Percentiles rank a stretch among this genome's conserved stretches.
These are phyloP conservation scores for Tylopilus intermedius DNA, from an alignment of 768 basidiomycete genomes.

Conservation along the genomic window DNA sequence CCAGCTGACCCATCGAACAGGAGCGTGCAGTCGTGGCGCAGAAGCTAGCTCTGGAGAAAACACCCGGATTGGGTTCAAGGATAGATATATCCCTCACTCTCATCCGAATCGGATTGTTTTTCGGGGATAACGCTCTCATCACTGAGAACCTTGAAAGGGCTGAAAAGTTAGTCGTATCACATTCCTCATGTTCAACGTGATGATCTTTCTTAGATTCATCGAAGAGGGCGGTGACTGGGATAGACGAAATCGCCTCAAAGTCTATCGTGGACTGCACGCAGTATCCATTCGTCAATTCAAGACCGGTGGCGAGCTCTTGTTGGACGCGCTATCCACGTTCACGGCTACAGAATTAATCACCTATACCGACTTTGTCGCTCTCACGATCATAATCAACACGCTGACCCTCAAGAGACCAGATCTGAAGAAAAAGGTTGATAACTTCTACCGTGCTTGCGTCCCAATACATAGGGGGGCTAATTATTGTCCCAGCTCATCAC, in stretches of 20 bases:
- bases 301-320: conserved; percentile 74
- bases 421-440: conserved; percentile 79
- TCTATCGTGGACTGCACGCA: conserved; percentile 84
- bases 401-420: conserved; percentile 77
- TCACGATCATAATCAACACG: conserved; percentile 76
- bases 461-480: neutral
- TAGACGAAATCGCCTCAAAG: conserved; percentile 91
- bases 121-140: conserved; percentile 70
- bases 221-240: conserved; percentile 99
- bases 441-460: neutral
- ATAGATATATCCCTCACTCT: conserved; percentile 92
- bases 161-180: conserved; percentile 55
- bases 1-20: conserved; percentile 34
- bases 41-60: conserved; percentile 82
- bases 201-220: conserved; percentile 53
- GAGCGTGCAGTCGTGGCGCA: conserved; percentile 79
- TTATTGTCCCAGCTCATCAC: conserved; percentile 56
- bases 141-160: conserved; percentile 70
- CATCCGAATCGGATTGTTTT: conserved; percentile 88
- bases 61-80: conserved; percentile 84
- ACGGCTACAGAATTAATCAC: conserved; percentile 85
- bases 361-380: conserved; percentile 86
- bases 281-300: conserved; percentile 89
- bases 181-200: neutral
- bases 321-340: conserved; percentile 91